Conservation (phyloP, 169 alveolate species). For the Eimeria nieschulzi region DNA sequence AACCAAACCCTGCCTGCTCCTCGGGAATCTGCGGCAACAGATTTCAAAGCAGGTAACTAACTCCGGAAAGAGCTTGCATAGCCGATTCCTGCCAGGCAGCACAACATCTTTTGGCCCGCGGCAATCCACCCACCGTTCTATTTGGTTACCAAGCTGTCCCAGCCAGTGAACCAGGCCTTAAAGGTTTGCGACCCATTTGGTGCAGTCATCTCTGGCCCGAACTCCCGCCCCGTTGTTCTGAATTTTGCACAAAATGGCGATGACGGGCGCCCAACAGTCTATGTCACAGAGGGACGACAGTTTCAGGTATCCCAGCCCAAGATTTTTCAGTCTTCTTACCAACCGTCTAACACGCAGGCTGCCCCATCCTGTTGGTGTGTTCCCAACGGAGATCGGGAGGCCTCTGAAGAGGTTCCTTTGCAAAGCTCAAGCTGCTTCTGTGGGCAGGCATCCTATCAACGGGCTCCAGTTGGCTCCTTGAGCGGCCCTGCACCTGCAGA, state of each 20-base stretch:
- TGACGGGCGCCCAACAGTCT: conserved; percentile 48
- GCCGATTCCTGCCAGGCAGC: too few relatives aligned
- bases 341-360: neutral
- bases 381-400: neutral
- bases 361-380: neutral
- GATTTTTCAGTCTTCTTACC: neutral
- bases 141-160: too few relatives aligned
- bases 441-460: neutral
- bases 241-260: conserved; percentile 28
- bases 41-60: conserved; percentile 29
- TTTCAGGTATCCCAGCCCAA: neutral
- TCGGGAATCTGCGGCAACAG: conserved; percentile 1
- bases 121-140: too few relatives aligned
- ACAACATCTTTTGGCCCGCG: too few relatives aligned
- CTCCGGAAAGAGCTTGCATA: too few relatives aligned
- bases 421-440: conserved; percentile 8
- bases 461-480: too few relatives aligned
- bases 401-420: neutral
- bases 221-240: conserved; percentile 16
- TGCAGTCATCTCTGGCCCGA: conserved; percentile 31
- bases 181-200: neutral
- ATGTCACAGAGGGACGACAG: conserved; percentile 25
- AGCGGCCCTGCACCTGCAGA: conserved; percentile 18
- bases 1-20: conserved; percentile 15
- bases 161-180: too few relatives aligned